phyloP scores from a whole-genome alignment of 2,329 filamentous ascomycete genomes.

The Dothideomycetidae sp. region DNA sequence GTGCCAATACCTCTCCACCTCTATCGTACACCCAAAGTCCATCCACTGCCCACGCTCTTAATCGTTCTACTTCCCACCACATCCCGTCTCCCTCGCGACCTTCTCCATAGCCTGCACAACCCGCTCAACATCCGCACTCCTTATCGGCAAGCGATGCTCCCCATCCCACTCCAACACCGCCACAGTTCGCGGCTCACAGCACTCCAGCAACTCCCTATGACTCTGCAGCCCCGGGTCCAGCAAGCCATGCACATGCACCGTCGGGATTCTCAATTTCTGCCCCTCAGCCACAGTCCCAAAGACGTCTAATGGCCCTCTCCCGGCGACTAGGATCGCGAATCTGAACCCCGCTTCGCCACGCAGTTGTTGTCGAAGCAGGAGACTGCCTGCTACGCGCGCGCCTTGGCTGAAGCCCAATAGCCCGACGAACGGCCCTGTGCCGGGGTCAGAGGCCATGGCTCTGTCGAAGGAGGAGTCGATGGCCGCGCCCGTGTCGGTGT shows the following conservation, averaged over 20 bases:
- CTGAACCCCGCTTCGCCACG: not conserved
- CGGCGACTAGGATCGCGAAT: not conserved
- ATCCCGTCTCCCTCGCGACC: slow-evolving; percentile 29
- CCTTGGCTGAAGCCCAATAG: slow-evolving; percentile 55
- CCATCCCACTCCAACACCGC: slow-evolving; percentile 60
- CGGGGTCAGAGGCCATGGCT: slow-evolving; percentile 34
- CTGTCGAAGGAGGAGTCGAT: slow-evolving; percentile 31
- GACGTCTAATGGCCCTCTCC: not conserved
- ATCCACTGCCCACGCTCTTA: too few species aligned
- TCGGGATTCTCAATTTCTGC: slow-evolving; percentile 39
- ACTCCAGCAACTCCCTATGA: slow-evolving; percentile 44
- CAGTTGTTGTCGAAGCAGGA: slow-evolving; percentile 35
- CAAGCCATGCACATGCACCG: slow-evolving; percentile 54
- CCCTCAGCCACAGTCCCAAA: not conserved
- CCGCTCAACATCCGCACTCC: slow-evolving; percentile 47
- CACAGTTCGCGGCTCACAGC: slow-evolving; percentile 41
- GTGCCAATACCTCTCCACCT: too few species aligned
- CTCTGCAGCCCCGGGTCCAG: slow-evolving; percentile 44
- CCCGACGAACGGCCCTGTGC: slow-evolving; percentile 44
- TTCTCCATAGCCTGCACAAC: slow-evolving; percentile 40
- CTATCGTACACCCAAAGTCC: too few species aligned
- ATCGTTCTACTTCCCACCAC: too few species aligned
- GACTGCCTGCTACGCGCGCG: slow-evolving; percentile 45
- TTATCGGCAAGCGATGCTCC: slow-evolving; percentile 55
- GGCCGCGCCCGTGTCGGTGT: slow-evolving; percentile 33